Evolutionary conservation across 1,139 yeast species (phyloP).

Genomic region (Candida frijolesensis): DNA sequence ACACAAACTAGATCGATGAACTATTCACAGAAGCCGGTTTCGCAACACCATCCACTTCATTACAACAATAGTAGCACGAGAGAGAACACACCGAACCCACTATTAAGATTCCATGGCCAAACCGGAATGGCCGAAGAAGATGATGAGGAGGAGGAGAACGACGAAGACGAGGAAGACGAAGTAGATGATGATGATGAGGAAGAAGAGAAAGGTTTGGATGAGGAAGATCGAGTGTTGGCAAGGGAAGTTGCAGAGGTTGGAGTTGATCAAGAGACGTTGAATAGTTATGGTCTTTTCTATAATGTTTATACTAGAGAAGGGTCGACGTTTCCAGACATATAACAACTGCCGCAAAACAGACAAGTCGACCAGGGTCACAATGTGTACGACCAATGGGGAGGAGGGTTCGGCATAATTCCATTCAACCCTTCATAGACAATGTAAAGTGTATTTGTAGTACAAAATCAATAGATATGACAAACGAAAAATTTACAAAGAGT

Average conservation of each 20-base stretch:
- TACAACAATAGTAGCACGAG: conserved; percentile 10
- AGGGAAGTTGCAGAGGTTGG: conserved; percentile 27
- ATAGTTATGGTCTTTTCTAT: conserved; percentile 39
- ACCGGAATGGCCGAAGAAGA: too few relatives aligned
- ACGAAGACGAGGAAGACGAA: conserved; percentile 8
- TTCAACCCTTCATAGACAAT: conserved; percentile 33
- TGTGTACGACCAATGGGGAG: conserved; percentile 23
- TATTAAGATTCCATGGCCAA: background rate
- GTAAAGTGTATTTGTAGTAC: background rate
- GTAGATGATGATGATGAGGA: conserved; percentile 9
- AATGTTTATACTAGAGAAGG: conserved; percentile 39
- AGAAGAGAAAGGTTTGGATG: conserved; percentile 13
- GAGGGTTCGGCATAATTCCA: conserved; percentile 37
- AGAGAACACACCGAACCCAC: conserved; percentile 8
- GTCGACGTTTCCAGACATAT: conserved; percentile 29
- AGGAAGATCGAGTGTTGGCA: conserved; percentile 17
- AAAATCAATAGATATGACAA: background rate
- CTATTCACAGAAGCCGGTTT: conserved; percentile 35
- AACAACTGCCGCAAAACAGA: conserved; percentile 11
- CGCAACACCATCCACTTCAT: conserved; percentile 49
- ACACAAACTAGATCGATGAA: conserved; percentile 5
- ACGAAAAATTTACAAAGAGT: background rate
- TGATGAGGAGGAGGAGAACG: background rate
- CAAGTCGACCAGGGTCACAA: conserved; percentile 6
- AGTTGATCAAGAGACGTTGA: conserved; percentile 34